Base-by-base conservation (phyloP, 192 early-diverging fungal genomes). In the Entomortierella beljakovae region DNA sequence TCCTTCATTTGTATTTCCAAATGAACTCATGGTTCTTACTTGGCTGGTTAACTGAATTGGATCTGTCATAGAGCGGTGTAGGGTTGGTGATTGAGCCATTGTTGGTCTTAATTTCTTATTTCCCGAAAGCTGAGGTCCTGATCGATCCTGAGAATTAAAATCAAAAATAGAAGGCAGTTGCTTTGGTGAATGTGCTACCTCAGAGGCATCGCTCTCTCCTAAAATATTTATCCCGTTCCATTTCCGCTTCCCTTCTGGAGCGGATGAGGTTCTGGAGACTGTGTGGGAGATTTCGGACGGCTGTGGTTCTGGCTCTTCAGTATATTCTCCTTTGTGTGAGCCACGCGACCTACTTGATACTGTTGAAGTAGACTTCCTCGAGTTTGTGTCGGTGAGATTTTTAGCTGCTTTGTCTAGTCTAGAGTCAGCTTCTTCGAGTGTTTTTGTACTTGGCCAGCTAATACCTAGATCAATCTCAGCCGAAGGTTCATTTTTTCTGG, bases 61-160 rank as follows among this genome's bases (percentile, higher is more conserved):
- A n/a, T 71, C 70, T 1, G 70, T 71, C 61, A 64, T 63, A 20
- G 61, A 64, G 2, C 70, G 51, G 6, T 48, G 53, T 8, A 71
- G 31, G 2, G 28, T 25, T 3, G 42, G 22, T 11, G 33, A 33
- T 7, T 40, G 49, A 56, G 58, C 40, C 1, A 53, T 60, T 23
- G 37, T 25, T 40, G 61, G 59, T 26, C 40, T 49, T 28, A 11
- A 22, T 23, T 40, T 61, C 29, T 40, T 52, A 35, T 34, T 35
- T n/a, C 15, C 29, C 2, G 13, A 34, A 1, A 46, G 55, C 18
- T 49, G n/a, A 40, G 50, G 42, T 11, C 40, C 35, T 1, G 67
- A 49, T 40, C 66, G 66, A 23, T 38, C 52, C 38, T 28, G 38
- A 22, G 61, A 16, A 15, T 18, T 40, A 40, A 43, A 20, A 34